Percentiles rank a stretch among this genome's conserved stretches.
Evolutionary conservation across 2,329 filamentous ascomycete genomes (phyloP).

Genomic region (Aaosphaeria arxii): DNA sequence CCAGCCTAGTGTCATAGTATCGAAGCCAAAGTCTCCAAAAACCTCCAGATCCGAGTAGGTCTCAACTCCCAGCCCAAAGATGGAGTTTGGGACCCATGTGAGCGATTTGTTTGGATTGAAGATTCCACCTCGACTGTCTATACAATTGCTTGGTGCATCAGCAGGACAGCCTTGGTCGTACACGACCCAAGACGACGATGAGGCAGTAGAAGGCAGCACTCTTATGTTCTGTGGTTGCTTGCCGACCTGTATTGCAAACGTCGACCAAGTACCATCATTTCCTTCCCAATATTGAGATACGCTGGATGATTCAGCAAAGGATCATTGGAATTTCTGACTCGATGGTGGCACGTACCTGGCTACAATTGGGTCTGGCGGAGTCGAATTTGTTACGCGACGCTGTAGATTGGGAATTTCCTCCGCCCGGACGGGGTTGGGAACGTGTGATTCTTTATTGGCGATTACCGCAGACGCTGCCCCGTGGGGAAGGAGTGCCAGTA

Average conservation of each 20-base stretch:
- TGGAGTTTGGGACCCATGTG: conserved; percentile 27
- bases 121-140: conserved; percentile 22
- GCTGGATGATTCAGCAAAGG: conserved; percentile 1
- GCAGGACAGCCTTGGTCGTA: conserved; percentile 25
- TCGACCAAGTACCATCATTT: conserved; percentile 26
- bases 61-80: conserved; percentile 21
- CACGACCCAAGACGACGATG: conserved; percentile 31
- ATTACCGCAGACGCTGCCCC: not conserved
- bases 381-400: not conserved
- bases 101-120: conserved; percentile 28
- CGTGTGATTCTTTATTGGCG: not conserved
- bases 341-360: conserved; percentile 7
- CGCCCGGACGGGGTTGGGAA: not conserved
- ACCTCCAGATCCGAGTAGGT: conserved; percentile 18
- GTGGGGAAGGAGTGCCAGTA: no score
- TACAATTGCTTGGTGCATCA: conserved; percentile 23
- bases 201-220: conserved; percentile 26
- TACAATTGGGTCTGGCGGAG: conserved; percentile 8
- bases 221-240: conserved; percentile 18
- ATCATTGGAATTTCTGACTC: not conserved
- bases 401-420: no score
- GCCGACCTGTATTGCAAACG: conserved; percentile 23
- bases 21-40: conserved; percentile 33
- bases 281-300: conserved; percentile 22
- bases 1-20: conserved; percentile 27